These are phyloP conservation scores for Cordyceps militaris DNA, from an alignment of 2,329 filamentous ascomycete species.

Conservation along the genomic window DNA sequence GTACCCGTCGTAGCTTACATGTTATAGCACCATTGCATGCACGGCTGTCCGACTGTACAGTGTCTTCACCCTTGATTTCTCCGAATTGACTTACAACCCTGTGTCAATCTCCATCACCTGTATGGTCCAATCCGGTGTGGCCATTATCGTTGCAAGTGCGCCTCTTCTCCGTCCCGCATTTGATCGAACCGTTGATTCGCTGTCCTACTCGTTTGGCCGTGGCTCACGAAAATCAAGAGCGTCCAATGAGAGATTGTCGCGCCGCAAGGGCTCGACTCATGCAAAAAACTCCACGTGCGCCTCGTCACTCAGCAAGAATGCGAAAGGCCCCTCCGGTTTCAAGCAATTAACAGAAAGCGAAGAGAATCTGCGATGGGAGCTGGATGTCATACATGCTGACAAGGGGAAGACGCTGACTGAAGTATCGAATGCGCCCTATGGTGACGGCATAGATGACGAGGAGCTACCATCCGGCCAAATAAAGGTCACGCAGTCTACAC, in stretches of 20 bases:
- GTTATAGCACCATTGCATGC: constrained; percentile 14
- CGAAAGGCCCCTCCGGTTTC: constrained; percentile 6
- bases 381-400: constrained; percentile 15
- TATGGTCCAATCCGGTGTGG: constrained; percentile 15
- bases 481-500: constrained; percentile 12
- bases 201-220: constrained; percentile 5
- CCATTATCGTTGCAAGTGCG: constrained; percentile 17
- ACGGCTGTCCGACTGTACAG: constrained; percentile 16
- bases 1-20: not conserved
- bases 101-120: constrained; percentile 14
- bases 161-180: constrained; percentile 17
- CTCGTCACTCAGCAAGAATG: constrained; percentile 2
- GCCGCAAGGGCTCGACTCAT: not conserved
- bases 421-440: constrained; percentile 1
- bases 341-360: constrained; percentile 18
- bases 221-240: not conserved
- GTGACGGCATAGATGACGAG: not conserved
- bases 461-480: constrained; percentile 9
- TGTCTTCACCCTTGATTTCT: constrained; percentile 16
- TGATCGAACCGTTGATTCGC: constrained; percentile 14
- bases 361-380: constrained; percentile 17
- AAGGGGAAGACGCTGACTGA: constrained; percentile 15
- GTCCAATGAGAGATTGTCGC: not conserved
- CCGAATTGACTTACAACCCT: constrained; percentile 15
- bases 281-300: not conserved